Evolutionary conservation across 2,329 filamentous ascomycete genomes (phyloP), one percentile per base, ranked within the genome.

Genomic region (Fusarium domesticum): DNA sequence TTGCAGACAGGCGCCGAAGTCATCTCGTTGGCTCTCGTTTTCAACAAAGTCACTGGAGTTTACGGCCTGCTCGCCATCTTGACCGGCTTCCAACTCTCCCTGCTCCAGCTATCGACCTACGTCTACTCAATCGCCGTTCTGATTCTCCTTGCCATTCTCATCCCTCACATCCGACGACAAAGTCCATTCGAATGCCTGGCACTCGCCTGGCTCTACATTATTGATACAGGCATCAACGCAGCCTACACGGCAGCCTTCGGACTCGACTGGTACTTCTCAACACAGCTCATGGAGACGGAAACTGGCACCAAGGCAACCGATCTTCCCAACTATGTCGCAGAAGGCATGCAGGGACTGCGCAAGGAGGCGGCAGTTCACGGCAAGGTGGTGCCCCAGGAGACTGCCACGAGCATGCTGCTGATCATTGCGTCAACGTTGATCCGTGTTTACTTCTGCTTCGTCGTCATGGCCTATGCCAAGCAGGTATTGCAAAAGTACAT

Each of bases 21-120:
- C 60, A 89, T 96, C 60, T 84, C 87, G 5, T 76, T 93, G 50
- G 83, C 87, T 10, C 80, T 95, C 53, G 77, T 95, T 43, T 84
- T 96, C 71, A 96, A 96, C 77, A 96, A 96, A 69, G 81, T 91
- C 56, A 92, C 89, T 38, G 91, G 90, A 45, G 76, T 96, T 56
- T 96, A 95, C 69, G 91, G 91, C 54, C 77, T 96, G 34, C 84
- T 96, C 56, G 90, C 91, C 47, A 80, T 96, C 56, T 75, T 96
- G 53, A 95, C 91, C 18, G 92, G 92, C 64, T 90, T 88, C 68
- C 76, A 85, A 57, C 81, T 96, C 51, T 91, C 89, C 42, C 76
- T 83, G 20, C 78, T 93, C 18, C 92, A 96, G 68, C 78, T 96
- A 45, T 87, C 86, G 45, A 93, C 95, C 77, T 96, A 96, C 75